Percentiles rank a stretch among this genome's conserved stretches.
Conservation (phyloP, 129 eudicot species). For the Saussurea involucrata region DNA sequence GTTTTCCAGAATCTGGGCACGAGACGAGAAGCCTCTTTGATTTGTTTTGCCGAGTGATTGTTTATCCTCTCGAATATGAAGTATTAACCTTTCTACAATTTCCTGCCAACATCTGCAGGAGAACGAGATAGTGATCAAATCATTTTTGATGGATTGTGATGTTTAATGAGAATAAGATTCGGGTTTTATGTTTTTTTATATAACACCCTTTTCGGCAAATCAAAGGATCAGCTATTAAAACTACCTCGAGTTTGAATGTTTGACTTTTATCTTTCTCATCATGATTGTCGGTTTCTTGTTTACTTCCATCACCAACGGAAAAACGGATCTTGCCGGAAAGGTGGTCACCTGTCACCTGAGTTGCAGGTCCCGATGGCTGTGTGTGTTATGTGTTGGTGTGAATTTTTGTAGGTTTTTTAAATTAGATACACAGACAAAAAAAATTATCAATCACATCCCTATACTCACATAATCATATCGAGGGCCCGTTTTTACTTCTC, state of each 20-base stretch:
- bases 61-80: slow-evolving; percentile 45
- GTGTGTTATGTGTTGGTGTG: too few species aligned
- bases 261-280: slow-evolving; percentile 48
- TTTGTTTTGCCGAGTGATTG: slow-evolving; percentile 43
- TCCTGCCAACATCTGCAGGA: slow-evolving; percentile 53
- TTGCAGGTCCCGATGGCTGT: too few species aligned
- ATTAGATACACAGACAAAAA: too few species aligned
- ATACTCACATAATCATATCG: too few species aligned
- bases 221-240: not conserved
- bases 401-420: too few species aligned
- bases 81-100: slow-evolving; percentile 57
- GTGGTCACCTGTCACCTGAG: too few species aligned
- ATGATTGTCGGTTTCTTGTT: slow-evolving; percentile 38
- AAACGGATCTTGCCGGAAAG: too few species aligned
- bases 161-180: too few species aligned
- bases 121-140: too few species aligned
- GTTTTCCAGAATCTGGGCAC: slow-evolving; percentile 55
- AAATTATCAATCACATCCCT: too few species aligned
- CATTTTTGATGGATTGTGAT: too few species aligned
- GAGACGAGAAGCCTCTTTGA: slow-evolving; percentile 47
- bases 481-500: too few species aligned
- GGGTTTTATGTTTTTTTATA: not conserved
- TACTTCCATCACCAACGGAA: slow-evolving; percentile 32
- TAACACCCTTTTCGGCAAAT: not conserved
- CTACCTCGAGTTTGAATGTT: slow-evolving; percentile 61